Base-by-base conservation (phyloP, 148 eudicot genomes). In the Tetragonia tetragonoides region DNA sequence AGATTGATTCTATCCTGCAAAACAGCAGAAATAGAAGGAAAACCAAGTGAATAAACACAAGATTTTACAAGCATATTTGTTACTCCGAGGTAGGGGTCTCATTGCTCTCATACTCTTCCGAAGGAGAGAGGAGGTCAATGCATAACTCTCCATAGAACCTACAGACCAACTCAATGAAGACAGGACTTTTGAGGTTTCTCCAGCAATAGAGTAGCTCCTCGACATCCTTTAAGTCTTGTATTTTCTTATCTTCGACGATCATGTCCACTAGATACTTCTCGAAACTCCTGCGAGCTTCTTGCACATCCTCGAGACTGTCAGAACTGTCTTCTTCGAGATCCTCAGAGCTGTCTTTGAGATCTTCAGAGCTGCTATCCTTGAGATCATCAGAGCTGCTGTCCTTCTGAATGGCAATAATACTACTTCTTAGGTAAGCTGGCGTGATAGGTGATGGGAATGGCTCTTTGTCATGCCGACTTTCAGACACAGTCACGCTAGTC, bases 91-190 rank as follows among this genome's bases (percentile, higher is more conserved):
- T 28, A 0, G 59, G 28, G 0, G 79, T 75, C 17, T 62, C 63
- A 9, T 83, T 80, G 23, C 70, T 72, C 59, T 84, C 80, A 66
- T 83, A 81, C 37, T 86, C 87, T 23, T 83, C 74, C 17, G 75
- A 83, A 28, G 85, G 46, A 47, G 88, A 81, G 68, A 92, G 91
- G 80, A 91, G 80, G 79, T 95, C 98, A 72, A 73, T 82, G 78
- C 96, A 95, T 57, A 92, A 72, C 79, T 95, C 96, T 12, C 97
- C 92, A 81, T 95, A 95, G 80, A 95, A 95, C 60, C 91, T 87
- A 77, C 90, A 78, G 10, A 94, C 98, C 90, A 94, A 82, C 66
- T 88, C 91, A 18, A 87, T 64, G 66, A 92, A 94, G 54, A 94
- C 81, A 0, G 93, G 97, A 74, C 82, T 83, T 51, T 86, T 90